phyloP scores from a whole-genome alignment of 169 alveolate genomes.

The Eimeria praecox region DNA sequence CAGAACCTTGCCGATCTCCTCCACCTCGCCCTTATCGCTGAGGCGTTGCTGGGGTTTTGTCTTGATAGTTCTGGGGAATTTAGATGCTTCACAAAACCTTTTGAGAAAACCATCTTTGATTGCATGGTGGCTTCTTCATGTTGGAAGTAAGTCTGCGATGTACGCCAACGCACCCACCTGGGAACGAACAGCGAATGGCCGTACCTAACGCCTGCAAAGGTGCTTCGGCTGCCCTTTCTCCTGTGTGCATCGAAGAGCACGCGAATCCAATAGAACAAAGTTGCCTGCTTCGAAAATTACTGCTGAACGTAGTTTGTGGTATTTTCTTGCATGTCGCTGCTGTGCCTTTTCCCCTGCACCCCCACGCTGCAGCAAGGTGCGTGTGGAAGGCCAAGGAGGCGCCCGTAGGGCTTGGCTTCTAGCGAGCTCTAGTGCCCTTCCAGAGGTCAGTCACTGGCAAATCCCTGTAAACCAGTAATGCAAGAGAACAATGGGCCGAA shows the following conservation, averaged over 20 bases:
- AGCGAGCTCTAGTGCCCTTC: too few relatives aligned
- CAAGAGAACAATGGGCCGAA: too few relatives aligned
- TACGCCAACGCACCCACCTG: neutral
- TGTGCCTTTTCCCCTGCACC: neutral
- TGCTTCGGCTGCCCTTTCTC: neutral
- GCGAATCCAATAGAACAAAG: neutral
- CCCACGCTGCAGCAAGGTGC: neutral
- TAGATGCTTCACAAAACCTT: too few relatives aligned
- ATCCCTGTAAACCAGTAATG: too few relatives aligned
- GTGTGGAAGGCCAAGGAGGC: neutral
- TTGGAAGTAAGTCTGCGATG: neutral
- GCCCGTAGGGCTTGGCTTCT: neutral
- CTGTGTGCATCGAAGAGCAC: neutral
- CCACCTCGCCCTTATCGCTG: too few relatives aligned
- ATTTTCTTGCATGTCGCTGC: neutral
- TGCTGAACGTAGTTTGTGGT: neutral
- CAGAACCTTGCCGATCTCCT: too few relatives aligned
- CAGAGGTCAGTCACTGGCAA: neutral
- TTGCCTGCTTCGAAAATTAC: neutral
- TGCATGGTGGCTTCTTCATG: neutral
- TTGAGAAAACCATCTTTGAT: too few relatives aligned
- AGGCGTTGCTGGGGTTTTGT: too few relatives aligned
- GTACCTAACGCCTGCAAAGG: neutral
- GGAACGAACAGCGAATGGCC: neutral
- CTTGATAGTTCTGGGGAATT: too few relatives aligned